phyloP scores from a whole-genome alignment of 2,329 filamentous ascomycete species.

The Colletotrichum zoysiae region DNA sequence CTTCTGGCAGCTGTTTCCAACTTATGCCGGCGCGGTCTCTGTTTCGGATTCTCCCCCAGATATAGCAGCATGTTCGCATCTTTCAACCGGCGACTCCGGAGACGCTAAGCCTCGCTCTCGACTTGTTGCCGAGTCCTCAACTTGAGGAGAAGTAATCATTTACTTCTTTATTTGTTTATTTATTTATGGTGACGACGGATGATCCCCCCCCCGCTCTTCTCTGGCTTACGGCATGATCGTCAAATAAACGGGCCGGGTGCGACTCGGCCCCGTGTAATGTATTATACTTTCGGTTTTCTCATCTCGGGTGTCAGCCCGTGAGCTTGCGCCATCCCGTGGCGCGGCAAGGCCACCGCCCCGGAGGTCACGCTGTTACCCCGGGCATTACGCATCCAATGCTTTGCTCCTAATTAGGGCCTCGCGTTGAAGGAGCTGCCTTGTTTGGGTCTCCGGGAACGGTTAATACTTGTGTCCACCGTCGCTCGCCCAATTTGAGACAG shows the following conservation, averaged over 20 bases:
- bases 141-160: no score
- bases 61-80: slow-evolving; percentile 2
- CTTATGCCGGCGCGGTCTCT: slow-evolving; percentile 10
- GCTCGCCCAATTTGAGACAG: neutral
- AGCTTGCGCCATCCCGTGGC: neutral
- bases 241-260: neutral
- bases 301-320: slow-evolving; percentile 13
- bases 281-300: slow-evolving; percentile 30
- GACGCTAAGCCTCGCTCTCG: neutral
- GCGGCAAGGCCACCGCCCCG: neutral
- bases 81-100: neutral
- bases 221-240: neutral
- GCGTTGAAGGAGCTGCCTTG: neutral
- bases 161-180: neutral
- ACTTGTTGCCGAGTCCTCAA: neutral
- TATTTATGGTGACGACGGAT: no score
- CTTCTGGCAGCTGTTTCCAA: neutral
- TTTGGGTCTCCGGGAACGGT: neutral
- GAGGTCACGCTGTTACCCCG: neutral
- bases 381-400: neutral
- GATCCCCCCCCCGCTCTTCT: neutral
- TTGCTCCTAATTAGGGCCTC: neutral
- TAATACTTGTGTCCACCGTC: neutral
- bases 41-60: slow-evolving; percentile 23
- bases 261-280: neutral